Percentiles rank a stretch among this genome's conserved stretches.
Evolutionary conservation across 1,284 basidiomycete genomes (phyloP).

Genomic region (Heliocybe sulcata): DNA sequence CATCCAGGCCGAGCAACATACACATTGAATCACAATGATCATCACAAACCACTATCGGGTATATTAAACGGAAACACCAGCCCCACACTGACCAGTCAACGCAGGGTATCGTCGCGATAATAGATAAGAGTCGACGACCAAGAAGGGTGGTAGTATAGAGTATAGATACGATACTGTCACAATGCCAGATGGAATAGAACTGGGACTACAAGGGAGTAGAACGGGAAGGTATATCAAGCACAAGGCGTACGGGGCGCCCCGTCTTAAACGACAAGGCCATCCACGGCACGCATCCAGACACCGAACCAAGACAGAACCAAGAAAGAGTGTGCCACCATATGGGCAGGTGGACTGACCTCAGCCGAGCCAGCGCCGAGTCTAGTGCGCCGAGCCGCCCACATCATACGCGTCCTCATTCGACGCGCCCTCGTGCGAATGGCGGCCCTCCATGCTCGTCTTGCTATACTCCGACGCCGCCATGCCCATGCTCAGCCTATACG

Average conservation of each 20-base stretch:
- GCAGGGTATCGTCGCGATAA: not conserved
- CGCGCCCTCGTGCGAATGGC: not conserved
- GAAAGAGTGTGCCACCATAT: not conserved
- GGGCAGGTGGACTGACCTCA: not conserved
- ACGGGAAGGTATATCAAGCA: not conserved
- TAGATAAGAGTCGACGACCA: not conserved
- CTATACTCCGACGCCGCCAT: not conserved
- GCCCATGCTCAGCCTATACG: conserved; percentile 25
- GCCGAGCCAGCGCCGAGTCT: not conserved
- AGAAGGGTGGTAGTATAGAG: not conserved
- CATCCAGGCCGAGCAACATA: not conserved
- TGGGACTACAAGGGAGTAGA: not conserved
- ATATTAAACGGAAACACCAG: not conserved
- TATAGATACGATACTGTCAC: not conserved
- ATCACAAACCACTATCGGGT: not conserved
- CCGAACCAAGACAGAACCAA: not conserved
- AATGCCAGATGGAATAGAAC: not conserved
- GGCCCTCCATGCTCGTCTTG: not conserved
- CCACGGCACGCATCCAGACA: not conserved
- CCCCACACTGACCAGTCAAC: not conserved
- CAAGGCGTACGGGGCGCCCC: not conserved
- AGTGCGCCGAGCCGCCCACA: not conserved
- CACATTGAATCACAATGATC: not conserved
- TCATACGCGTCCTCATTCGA: not conserved
- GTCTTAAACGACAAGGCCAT: not conserved